These are phyloP conservation scores for Candida gorgasii DNA, from an alignment of 805 yeast species.

Conservation along the genomic window DNA sequence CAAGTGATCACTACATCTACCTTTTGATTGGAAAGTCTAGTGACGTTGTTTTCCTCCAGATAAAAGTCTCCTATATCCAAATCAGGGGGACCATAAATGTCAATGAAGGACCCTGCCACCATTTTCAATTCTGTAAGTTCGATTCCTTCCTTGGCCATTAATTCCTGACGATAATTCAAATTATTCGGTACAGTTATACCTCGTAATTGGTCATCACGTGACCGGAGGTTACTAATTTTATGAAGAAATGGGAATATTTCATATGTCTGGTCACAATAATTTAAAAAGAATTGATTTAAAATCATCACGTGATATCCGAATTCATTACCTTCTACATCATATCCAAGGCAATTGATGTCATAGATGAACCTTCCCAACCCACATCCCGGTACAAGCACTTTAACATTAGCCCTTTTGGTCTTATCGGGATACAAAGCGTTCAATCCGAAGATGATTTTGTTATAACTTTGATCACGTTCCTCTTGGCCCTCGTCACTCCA, in stretches of 20 bases:
- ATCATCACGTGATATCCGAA: constrained; percentile 64
- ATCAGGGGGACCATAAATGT: constrained; percentile 57
- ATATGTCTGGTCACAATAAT: constrained; percentile 42
- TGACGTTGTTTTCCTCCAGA: constrained; percentile 27
- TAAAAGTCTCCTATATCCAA: constrained; percentile 35
- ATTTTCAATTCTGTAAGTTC: constrained; percentile 51
- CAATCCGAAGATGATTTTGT: constrained; percentile 36
- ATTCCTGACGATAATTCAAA: constrained; percentile 37
- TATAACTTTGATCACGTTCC: constrained; percentile 46
- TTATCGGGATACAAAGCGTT: constrained; percentile 23
- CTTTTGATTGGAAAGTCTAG: constrained; percentile 39
- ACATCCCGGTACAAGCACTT: constrained; percentile 63
- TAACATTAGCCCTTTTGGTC: constrained; percentile 28
- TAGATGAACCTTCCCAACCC: constrained; percentile 62
- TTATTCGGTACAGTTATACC: constrained; percentile 55
- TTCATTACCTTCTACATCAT: constrained; percentile 67
- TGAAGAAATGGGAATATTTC: constrained; percentile 58
- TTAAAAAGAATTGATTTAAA: constrained; percentile 54
- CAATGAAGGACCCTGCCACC: constrained; percentile 72
- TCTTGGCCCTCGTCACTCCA: constrained; percentile 56
- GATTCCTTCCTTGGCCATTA: background rate
- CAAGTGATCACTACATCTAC: constrained; percentile 55
- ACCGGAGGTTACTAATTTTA: constrained; percentile 45
- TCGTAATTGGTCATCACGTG: constrained; percentile 49
- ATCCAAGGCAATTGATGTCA: constrained; percentile 57